These are phyloP conservation scores for Dothideomycetes sp. DNA, from an alignment of 2,329 filamentous ascomycete genomes.

Conservation along the genomic window DNA sequence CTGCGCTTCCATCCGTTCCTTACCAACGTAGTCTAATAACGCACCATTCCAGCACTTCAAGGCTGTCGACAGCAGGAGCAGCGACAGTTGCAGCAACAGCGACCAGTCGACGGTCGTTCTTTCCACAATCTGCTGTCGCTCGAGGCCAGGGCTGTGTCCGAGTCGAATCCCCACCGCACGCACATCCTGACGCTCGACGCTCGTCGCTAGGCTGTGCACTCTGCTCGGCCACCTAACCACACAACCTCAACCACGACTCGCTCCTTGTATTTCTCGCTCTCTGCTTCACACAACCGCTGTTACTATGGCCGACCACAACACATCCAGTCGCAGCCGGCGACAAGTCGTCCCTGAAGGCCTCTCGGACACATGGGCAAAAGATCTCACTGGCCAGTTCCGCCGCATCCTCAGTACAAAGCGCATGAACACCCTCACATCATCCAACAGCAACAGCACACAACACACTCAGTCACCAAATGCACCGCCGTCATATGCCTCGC, in stretches of 20 bases:
- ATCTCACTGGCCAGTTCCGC: slow-evolving; percentile 76
- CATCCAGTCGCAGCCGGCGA: slow-evolving; percentile 5
- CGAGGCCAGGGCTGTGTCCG: too few relatives aligned
- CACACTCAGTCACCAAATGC: slow-evolving; percentile 3
- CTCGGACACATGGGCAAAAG: slow-evolving; percentile 62
- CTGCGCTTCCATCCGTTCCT: too few relatives aligned
- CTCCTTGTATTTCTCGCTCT: neutral
- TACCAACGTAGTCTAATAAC: too few relatives aligned
- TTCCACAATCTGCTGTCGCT: too few relatives aligned
- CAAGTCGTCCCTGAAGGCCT: slow-evolving; percentile 15
- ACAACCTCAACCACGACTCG: neutral
- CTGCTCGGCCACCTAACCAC: neutral
- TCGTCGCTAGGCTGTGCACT: neutral
- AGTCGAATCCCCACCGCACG: too few relatives aligned
- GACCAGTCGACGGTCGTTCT: too few relatives aligned
- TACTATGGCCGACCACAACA: slow-evolving; percentile 9
- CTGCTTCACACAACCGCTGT: neutral
- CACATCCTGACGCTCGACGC: neutral
- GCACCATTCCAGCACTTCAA: too few relatives aligned
- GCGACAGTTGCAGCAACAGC: too few relatives aligned
- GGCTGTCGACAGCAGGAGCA: too few relatives aligned
- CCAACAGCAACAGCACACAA: slow-evolving; percentile 24
- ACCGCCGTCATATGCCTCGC: slow-evolving; percentile 50
- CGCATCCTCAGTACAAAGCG: slow-evolving; percentile 77
- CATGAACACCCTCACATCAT: slow-evolving; percentile 64